Conservation (phyloP, 176 grass and related monocot species). For the Lolium rigidum region DNA sequence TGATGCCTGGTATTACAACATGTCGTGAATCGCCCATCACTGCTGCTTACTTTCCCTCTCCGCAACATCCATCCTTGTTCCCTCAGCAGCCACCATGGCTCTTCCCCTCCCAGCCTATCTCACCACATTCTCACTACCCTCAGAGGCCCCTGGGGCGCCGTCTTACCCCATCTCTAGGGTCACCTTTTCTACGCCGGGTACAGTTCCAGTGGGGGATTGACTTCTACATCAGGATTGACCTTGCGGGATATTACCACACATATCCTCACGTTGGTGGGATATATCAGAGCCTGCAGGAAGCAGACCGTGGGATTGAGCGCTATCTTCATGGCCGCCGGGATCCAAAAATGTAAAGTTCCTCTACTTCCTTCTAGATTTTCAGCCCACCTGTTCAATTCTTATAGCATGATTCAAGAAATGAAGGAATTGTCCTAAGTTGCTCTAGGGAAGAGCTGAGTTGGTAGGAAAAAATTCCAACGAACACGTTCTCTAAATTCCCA, state of each 20-base stretch:
- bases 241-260: background rate
- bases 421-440: no score
- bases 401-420: background rate
- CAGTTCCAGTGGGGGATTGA: background rate
- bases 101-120: no score
- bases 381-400: background rate
- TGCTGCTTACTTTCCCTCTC: no score
- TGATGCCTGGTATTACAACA: no score
- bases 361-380: background rate
- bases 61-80: no score
- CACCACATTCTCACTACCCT: no score
- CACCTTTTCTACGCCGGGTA: background rate
- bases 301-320: background rate
- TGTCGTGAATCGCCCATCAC: no score
- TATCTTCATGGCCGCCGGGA: background rate
- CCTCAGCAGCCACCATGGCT: no score
- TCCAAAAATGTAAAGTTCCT: conserved; percentile 7
- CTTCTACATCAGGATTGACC: background rate
- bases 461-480: no score
- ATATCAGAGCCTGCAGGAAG: background rate
- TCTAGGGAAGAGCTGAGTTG: no score
- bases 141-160: no score
- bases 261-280: background rate
- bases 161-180: background rate
- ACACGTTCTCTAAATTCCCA: no score